Evolutionary conservation across 305 asterid genomes (phyloP), one percentile per base, ranked within the genome.

Genomic region (Fraxinus latifolia): DNA sequence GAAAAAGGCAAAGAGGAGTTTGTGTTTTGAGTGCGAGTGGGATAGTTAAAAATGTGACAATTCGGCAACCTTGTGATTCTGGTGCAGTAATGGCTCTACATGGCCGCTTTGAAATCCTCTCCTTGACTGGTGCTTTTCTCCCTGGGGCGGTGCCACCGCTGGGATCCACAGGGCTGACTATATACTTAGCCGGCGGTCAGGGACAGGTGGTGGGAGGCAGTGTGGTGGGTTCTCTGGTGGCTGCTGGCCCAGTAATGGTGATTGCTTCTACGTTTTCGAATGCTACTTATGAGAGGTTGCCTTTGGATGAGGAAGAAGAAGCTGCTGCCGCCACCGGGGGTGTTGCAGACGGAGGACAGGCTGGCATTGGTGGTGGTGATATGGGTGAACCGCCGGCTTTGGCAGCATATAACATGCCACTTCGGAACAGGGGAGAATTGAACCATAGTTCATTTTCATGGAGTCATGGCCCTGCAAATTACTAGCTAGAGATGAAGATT

Each of bases 191-290:
- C 8, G 97, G 97, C 0, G 96, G 90, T 7, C 93, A 89, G 77
- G 98, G 98, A 0, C 95, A 92, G 83, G 95, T 93, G 23, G 89
- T 93, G 5, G 98, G 98, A 1, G 98, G 98, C 7, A 88, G 91
- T 65, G 94, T 93, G 44, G 92, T 92, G 15, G 98, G 98, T 4
- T 84, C 97, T 1, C 86, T 93, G n/a, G 87, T 93, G 47, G 93
- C 98, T 0, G 92, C 88, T 0, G 98, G 96, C 0, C 94, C 98
- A 0, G 96, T 93, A 15, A 82, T 93, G 89, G 88, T 93, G 2
- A 87, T 92, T n/a, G 98, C 98, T 0, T 93, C 97, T 0, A 93
- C 96, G 7, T 93, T 93, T 82, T 87, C 93, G 5, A 91, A 90
- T 39, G 95, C 98, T 0, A 90, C 93, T 3, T 93, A 93, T 65